Evolutionary conservation across 768 basidiomycete species (phyloP).

Genomic region (Nidularia sp.): DNA sequence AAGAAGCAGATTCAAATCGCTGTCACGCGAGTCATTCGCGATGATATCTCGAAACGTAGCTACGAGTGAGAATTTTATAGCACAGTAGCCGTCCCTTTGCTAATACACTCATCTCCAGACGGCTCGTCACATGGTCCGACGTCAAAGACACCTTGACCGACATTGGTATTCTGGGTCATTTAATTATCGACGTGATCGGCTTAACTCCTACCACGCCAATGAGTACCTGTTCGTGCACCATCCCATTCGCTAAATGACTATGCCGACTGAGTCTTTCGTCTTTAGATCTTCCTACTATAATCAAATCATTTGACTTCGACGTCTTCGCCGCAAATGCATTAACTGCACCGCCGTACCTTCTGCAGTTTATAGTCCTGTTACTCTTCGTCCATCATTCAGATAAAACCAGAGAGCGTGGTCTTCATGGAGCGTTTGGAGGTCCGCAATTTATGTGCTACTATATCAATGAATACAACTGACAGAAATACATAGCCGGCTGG

Average conservation of each 20-base stretch:
- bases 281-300: slow-evolving; percentile 31
- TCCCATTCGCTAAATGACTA: neutral
- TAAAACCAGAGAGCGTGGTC: slow-evolving; percentile 25
- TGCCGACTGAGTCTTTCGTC: neutral
- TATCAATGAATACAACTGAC: neutral
- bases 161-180: slow-evolving; percentile 29
- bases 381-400: slow-evolving; percentile 26
- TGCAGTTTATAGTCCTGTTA: slow-evolving; percentile 28
- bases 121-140: slow-evolving; percentile 26
- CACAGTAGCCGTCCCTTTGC: neutral
- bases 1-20: slow-evolving; percentile 28
- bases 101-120: slow-evolving; percentile 11
- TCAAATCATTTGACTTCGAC: slow-evolving; percentile 32
- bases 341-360: slow-evolving; percentile 30
- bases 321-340: slow-evolving; percentile 31
- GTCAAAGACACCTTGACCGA: slow-evolving; percentile 31
- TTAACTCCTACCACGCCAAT: slow-evolving; percentile 32
- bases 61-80: slow-evolving; percentile 21
- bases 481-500: slow-evolving; percentile 24
- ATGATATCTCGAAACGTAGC: slow-evolving; percentile 29
- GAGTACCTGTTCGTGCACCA: slow-evolving; percentile 22
- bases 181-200: slow-evolving; percentile 27
- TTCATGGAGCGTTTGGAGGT: slow-evolving; percentile 31
- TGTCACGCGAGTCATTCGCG: slow-evolving; percentile 28
- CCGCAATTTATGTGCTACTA: neutral